Base-by-base conservation (phyloP, 257 asterid genomes). In the Capsicum pubescens region DNA sequence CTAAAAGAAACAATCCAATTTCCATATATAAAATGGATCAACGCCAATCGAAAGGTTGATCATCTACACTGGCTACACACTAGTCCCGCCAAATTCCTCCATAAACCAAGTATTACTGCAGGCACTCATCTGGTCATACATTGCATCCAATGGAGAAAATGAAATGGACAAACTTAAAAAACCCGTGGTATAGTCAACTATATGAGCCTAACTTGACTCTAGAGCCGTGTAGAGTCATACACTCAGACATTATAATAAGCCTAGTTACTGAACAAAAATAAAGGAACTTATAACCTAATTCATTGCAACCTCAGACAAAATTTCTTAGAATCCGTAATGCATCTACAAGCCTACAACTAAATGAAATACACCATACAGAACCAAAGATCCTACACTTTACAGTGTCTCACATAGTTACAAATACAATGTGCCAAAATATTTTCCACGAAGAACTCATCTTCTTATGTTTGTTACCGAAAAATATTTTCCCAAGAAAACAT, bases 1-100 rank as follows among this genome's bases (percentile, higher is more conserved):
- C 42, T 19, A 19, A 6, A 8, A 72, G 59, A n/a, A 48, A 50
- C 42, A 19, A 72, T 50, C 60, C 42, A 72, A 48, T 21, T 72
- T 50, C 59, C 80, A 72, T 19, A 7, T n/a, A 72, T 54, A 72
- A 72, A 72, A 72, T 48, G 19, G 57, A 72, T 11, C 56, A 11
- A 72, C 42, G 0, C 42, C 58, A 72, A 72, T 68, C 14, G 1
- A 39, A 68, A 39, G 77, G 26, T 68, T 68, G 52, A 68, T 15
- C 14, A 68, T 68, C 26, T 68, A 39, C 54, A 68, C 77, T 15
- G 77, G 12, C n/a, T 39, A 39, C 10, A 32, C 59, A 72, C 42
- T 19, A 72, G 16, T 1, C 80, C 42, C 80, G 46, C 6, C 3
- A 58, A 71, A 71, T 19, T 19, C 80, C 80, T 19, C 59, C 39